Conservation (phyloP, 345 rosid genomes). For the Salix udensis region DNA sequence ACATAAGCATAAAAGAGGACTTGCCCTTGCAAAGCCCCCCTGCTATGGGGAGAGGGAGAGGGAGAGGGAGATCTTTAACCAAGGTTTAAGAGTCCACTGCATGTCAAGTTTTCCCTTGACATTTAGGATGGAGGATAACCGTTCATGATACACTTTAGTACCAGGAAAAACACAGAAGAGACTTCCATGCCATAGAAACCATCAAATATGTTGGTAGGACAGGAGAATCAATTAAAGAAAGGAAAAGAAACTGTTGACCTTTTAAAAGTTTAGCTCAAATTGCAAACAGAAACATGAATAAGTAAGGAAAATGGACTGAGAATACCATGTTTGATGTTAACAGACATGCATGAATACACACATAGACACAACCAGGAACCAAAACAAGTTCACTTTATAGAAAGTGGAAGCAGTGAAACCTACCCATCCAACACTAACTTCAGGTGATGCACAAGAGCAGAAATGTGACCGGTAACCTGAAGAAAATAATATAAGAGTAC, state of each 20-base stretch:
- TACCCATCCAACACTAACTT: conserved; percentile 99
- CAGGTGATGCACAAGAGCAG: conserved; percentile 93
- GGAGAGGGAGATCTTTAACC: background rate
- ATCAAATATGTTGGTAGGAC: background rate
- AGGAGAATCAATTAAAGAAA: background rate
- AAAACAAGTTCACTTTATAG: background rate
- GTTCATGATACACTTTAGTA: background rate
- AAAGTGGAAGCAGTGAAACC: conserved; percentile 30
- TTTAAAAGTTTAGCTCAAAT: background rate
- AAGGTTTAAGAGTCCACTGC: background rate
- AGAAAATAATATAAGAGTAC: background rate
- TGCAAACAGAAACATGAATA: background rate
- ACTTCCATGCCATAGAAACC: background rate
- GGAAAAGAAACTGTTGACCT: background rate
- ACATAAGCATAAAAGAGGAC: background rate
- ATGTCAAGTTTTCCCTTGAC: background rate
- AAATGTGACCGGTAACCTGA: conserved; percentile 96
- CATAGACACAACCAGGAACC: background rate
- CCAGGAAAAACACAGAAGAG: background rate
- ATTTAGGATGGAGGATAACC: background rate
- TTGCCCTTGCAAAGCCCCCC: background rate
- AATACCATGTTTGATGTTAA: background rate
- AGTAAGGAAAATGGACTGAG: background rate
- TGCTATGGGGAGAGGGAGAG: background rate
- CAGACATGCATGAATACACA: background rate